Conservation (phyloP, 352 stramenopile genomes). For the Pythium vanterpoolii region DNA sequence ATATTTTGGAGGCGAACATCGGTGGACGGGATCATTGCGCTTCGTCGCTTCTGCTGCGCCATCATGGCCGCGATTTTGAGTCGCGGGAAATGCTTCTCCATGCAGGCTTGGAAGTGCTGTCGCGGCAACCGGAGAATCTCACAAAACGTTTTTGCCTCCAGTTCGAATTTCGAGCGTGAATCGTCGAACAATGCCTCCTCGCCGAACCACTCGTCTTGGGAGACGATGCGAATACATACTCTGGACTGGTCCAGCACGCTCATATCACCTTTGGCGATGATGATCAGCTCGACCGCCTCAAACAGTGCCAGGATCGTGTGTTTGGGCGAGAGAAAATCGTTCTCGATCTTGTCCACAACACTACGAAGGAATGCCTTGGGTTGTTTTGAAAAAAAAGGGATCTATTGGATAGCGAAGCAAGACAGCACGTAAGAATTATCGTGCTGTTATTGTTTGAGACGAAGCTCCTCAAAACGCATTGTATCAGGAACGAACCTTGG, state of each 20-base stretch:
- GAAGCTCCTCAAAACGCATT: background rate
- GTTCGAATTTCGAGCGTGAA: slow-evolving; percentile 9
- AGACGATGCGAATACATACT: slow-evolving; percentile 3
- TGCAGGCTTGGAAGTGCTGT: slow-evolving; percentile 19
- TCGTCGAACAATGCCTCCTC: slow-evolving; percentile 22
- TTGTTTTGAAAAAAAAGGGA: slow-evolving; percentile 25
- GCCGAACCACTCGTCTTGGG: slow-evolving; percentile 15
- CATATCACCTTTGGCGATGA: slow-evolving; percentile 23
- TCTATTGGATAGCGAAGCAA: too few species aligned
- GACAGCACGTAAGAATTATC: too few species aligned
- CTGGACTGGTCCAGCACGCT: slow-evolving; percentile 18
- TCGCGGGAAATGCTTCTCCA: slow-evolving; percentile 53
- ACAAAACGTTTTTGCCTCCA: slow-evolving; percentile 22
- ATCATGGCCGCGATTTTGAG: slow-evolving; percentile 49
- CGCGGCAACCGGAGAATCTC: slow-evolving; percentile 18
- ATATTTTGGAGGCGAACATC: slow-evolving; percentile 6
- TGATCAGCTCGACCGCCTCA: slow-evolving; percentile 22
- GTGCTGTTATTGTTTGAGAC: too few species aligned
- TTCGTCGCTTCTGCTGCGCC: slow-evolving; percentile 14
- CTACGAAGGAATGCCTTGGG: slow-evolving; percentile 21
- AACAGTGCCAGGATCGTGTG: slow-evolving; percentile 18
- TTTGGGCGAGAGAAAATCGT: slow-evolving; percentile 26
- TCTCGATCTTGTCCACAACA: slow-evolving; percentile 21
- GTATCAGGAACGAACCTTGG: slow-evolving; percentile 4
- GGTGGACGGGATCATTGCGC: slow-evolving; percentile 14